A percentile compares a stretch with the other conserved stretches of the same genome.
phyloP scores from a whole-genome alignment of 768 basidiomycete species.

The Mycena galopus region DNA sequence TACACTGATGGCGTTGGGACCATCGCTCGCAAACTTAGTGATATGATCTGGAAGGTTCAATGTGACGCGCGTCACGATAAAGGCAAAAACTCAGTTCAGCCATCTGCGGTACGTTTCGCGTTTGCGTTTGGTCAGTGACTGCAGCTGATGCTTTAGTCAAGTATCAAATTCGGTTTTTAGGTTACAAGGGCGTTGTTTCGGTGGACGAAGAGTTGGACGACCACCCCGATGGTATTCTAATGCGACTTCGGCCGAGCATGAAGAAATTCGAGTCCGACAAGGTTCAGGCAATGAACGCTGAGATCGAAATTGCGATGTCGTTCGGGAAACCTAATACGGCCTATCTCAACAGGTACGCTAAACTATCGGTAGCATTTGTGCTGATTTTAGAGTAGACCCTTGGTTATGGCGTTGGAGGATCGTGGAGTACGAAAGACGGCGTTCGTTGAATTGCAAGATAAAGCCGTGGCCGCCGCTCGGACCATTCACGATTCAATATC shows the following conservation, averaged over 20 bases:
- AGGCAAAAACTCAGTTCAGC: constrained; percentile 54
- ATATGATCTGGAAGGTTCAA: constrained; percentile 70
- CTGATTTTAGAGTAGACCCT: constrained; percentile 57
- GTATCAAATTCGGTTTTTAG: constrained; percentile 82
- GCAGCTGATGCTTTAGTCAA: background rate
- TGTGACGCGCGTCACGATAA: constrained; percentile 58
- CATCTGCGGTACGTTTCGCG: constrained; percentile 68
- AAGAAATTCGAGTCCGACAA: constrained; percentile 73
- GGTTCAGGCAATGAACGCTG: constrained; percentile 59
- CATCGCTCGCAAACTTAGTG: constrained; percentile 70
- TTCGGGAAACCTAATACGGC: constrained; percentile 71
- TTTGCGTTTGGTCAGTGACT: background rate
- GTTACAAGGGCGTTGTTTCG: constrained; percentile 85
- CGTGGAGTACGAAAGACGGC: constrained; percentile 69
- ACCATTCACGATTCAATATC: constrained; percentile 71
- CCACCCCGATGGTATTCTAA: constrained; percentile 63
- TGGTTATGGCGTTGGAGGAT: constrained; percentile 86
- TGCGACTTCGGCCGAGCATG: constrained; percentile 83
- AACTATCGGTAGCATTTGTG: background rate
- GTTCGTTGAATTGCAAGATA: constrained; percentile 74
- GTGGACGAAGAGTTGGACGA: constrained; percentile 70
- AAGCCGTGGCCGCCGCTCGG: constrained; percentile 66
- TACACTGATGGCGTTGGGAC: constrained; percentile 89
- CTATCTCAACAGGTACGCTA: constrained; percentile 78
- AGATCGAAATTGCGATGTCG: constrained; percentile 80